Evolutionary conservation across 2,329 filamentous ascomycete genomes (phyloP).

Genomic region (Hortaea werneckii): DNA sequence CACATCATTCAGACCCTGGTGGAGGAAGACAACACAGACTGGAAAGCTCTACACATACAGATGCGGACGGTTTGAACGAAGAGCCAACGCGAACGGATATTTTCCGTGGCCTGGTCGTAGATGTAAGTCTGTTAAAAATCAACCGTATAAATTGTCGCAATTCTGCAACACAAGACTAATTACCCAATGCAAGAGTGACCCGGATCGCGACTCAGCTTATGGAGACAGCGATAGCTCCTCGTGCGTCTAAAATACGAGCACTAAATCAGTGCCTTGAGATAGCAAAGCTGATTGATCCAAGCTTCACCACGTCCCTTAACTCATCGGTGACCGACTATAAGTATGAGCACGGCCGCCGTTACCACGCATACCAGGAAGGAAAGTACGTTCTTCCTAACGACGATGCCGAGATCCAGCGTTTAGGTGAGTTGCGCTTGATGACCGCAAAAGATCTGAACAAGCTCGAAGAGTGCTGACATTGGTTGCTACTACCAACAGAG

Average conservation of each 20-base stretch:
- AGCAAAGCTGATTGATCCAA: not conserved
- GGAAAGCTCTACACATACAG: not conserved
- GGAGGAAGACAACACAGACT: no score
- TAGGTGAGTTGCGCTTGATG: not conserved
- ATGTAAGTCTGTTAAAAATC: not conserved
- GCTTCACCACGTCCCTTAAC: constrained; percentile 6
- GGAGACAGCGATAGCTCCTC: constrained; percentile 1
- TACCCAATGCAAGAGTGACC: not conserved
- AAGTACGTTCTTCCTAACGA: constrained; percentile 15
- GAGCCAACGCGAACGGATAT: not conserved
- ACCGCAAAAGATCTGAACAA: not conserved
- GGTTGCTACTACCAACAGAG: constrained; percentile 5
- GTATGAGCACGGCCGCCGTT: constrained; percentile 8
- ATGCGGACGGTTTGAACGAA: not conserved
- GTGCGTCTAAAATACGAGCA: not conserved
- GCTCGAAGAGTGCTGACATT: not conserved
- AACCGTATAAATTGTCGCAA: no score
- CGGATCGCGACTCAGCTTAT: constrained; percentile 1
- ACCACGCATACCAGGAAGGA: constrained; percentile 7
- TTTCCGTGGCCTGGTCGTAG: not conserved
- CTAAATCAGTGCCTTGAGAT: not conserved
- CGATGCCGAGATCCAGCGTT: constrained; percentile 10
- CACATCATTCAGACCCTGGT: not conserved
- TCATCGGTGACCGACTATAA: constrained; percentile 7
- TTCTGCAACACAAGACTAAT: not conserved